Base-by-base conservation (phyloP, 2,329 filamentous ascomycete species). In the Lasiodiplodia hormozganensis region DNA sequence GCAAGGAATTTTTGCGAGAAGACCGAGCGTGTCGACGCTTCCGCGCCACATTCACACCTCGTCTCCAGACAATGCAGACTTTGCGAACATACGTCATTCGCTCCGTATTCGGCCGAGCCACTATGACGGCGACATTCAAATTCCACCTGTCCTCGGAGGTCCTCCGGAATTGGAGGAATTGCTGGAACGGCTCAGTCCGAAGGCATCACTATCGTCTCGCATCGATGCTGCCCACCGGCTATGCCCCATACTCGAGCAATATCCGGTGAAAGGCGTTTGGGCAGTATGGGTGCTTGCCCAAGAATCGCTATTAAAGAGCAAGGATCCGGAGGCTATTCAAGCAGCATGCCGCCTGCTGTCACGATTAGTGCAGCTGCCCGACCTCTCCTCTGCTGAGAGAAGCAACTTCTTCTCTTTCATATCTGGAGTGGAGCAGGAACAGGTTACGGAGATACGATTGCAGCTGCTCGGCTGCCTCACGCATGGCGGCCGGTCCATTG, bases 401-500 rank as follows among this genome's bases (percentile, higher is more conserved):
- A 76, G 72, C 65, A 71, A 78, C 70, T 78, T 81, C 72, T 81
- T 81, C 70, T 74, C 77, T 31, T 77, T 77, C 3, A 77, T 77
- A 3, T 73, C 72, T 14, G 67, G 73, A 43, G 74, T 73, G 68
- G 73, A 75, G 56, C 72, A 70, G 51, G 74, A 77, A 47, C 71
- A 72, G 62, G 72, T 71, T 67, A 76, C 80, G 62, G 74, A 77
- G 66, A 70, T 74, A 62, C 75, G 78, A 7, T 75, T 81, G 16
- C 71, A 78, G n/a, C 74, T 77, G 62, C 71, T 81, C 47, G 72
- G 73, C 31, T 76, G 73, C 3, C 75, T 82, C 25, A 81, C 80
- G 21, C 75, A 76, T 47, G 72, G 76, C 28, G 80, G 80, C 2
- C 76, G 78, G 36, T 76, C 81, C 53, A 72, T 81, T 28, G 78